Conservation (phyloP, 2,329 filamentous ascomycete genomes). For the Diplodia seriata region DNA sequence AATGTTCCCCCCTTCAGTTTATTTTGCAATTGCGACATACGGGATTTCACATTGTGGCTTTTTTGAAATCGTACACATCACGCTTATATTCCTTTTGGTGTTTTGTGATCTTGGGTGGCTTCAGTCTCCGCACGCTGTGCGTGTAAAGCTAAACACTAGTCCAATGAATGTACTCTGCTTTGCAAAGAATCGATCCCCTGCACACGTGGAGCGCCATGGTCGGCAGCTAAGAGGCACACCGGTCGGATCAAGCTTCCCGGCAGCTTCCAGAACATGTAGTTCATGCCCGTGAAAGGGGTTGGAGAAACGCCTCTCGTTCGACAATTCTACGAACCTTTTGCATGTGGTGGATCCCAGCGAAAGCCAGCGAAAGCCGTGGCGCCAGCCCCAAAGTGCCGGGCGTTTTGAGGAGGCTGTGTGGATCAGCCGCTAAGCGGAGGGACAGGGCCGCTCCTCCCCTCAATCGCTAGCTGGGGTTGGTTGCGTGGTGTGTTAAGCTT, state of each 20-base stretch:
- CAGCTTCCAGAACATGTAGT: neutral
- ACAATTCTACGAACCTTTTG: slow-evolving; percentile 3
- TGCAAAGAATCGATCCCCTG: neutral
- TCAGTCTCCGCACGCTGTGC: slow-evolving; percentile 19
- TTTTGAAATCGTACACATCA: slow-evolving; percentile 23
- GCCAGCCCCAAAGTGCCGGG: neutral
- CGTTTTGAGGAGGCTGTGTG: neutral
- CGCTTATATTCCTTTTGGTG: slow-evolving; percentile 2
- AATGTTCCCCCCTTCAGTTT: slow-evolving; percentile 17
- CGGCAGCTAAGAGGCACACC: neutral
- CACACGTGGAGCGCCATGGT: slow-evolving; percentile 1
- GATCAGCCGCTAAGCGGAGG: slow-evolving; percentile 16
- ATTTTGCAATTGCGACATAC: slow-evolving; percentile 11
- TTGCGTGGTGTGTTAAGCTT: slow-evolving; percentile 17
- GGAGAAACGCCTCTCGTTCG: neutral
- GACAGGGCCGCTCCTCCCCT: neutral
- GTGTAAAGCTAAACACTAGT: slow-evolving; percentile 28
- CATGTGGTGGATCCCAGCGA: slow-evolving; percentile 11
- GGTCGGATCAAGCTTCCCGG: slow-evolving; percentile 12
- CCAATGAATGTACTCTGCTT: slow-evolving; percentile 26
- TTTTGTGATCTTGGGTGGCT: slow-evolving; percentile 16
- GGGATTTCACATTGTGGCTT: slow-evolving; percentile 20
- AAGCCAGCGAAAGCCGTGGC: slow-evolving; percentile 19
- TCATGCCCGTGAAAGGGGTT: slow-evolving; percentile 1
- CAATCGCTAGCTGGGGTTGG: slow-evolving; percentile 4